Evolutionary conservation across 139 green algal species (phyloP).

Genomic region (Micromonas commoda): DNA sequence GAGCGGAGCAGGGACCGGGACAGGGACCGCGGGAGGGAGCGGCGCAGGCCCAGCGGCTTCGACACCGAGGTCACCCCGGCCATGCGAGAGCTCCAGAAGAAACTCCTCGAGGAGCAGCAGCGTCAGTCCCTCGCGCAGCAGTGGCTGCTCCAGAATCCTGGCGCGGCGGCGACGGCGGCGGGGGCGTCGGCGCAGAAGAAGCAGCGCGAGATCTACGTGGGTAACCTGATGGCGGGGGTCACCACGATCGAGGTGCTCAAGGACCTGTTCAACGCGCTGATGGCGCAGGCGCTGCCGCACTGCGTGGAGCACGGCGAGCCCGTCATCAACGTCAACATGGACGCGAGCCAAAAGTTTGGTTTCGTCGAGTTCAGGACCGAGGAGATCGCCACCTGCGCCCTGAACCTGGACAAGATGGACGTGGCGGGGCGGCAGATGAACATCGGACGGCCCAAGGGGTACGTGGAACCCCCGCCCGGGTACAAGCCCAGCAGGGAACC

Average conservation of each 20-base stretch:
- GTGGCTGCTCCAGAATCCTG: conserved; percentile 3
- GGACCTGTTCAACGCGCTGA: conserved; percentile 2
- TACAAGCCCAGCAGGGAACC: not conserved
- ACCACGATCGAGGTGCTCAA: not conserved
- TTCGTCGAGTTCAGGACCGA: conserved; percentile 81
- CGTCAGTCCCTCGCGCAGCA: not conserved
- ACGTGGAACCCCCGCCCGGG: conserved; percentile 7
- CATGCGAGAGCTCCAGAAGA: not conserved
- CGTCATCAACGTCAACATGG: conserved; percentile 16
- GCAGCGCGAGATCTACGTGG: conserved; percentile 12
- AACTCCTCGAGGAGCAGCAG: too few relatives aligned
- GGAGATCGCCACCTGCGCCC: conserved; percentile 63
- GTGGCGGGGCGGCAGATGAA: conserved; percentile 71
- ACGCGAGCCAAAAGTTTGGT: conserved; percentile 47
- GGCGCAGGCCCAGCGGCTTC: not conserved
- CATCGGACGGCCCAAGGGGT: conserved; percentile 83
- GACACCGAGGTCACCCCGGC: not conserved
- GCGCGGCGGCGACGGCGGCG: not conserved
- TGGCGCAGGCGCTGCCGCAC: not conserved
- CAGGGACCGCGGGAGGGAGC: too few relatives aligned
- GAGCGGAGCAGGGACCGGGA: too few relatives aligned
- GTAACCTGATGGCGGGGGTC: not conserved
- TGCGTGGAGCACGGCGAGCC: not conserved
- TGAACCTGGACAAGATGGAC: conserved; percentile 83
- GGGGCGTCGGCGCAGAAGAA: not conserved